Evolutionary conservation across 176 grass and related monocot genomes (phyloP), one percentile per base, ranked within the genome.

Genomic region (Eleusine coracana): DNA sequence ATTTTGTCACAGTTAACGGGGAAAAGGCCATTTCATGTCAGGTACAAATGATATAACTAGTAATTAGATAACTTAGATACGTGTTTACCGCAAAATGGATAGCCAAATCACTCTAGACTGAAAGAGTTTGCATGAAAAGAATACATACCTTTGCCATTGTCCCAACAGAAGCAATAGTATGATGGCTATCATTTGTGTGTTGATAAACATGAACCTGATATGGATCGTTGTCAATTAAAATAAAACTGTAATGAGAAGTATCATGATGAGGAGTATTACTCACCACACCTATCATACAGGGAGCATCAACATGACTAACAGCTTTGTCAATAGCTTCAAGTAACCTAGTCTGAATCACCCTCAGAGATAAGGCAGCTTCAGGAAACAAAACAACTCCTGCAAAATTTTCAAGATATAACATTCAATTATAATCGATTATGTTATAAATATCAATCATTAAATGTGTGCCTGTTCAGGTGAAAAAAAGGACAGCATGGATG

Each of bases 321-420:
- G 96, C 92, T 73, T 89, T 98, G 79, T 93, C 82, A 90, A 98
- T 81, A 82, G 91, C 75, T 82, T 80, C 87, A 82, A 88, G 56
- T 80, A 93, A 92, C 86, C 77, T 89, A 92, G 75, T 66, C 38
- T 89, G 87, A 82, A 93, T 71, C 81, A 96, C 87, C 85, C 83
- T 88, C 77, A 96, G 91, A 72, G 85, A 84, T n/a, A 99, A 77
- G 61, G 87, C 71, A 73, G 89, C 85, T 82, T 93, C 91, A 88
- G 96, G 93, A 82, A 99, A 99, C 76, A 96, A 92, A 88, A 99
- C 87, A 89, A 93, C 78, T 66, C 93, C 93, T 99, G 77, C 64
- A 81, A 75, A 84, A 76, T 63, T 84, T 89, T 70, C 21, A 86
- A 66, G 14, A 44, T 28, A 85, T 75, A 71, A 90, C 25, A 61